A percentile compares a stretch with the other conserved stretches of the same genome.
Evolutionary conservation across 441 rosid genomes (phyloP).

Genomic region (Bocquillonia castaneifolia): DNA sequence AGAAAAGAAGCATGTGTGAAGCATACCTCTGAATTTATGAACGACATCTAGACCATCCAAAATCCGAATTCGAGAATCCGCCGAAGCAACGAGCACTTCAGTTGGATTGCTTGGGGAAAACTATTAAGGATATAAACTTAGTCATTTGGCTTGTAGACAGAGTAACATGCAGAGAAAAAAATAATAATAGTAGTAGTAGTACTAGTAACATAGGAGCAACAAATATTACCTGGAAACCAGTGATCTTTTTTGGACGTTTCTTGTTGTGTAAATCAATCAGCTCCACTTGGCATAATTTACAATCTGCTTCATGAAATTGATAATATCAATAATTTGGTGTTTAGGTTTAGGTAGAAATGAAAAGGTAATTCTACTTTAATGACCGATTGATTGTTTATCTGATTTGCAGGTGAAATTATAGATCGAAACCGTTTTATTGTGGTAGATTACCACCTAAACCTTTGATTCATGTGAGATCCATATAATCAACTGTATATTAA

Average conservation of each 20-base stretch:
- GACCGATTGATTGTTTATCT: too few species aligned
- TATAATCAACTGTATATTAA: too few species aligned
- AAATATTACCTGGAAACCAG: conserved; percentile 80
- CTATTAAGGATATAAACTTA: conserved; percentile 32
- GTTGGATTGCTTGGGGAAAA: conserved; percentile 72
- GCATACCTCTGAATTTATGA: conserved; percentile 67
- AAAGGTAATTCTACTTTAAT: too few species aligned
- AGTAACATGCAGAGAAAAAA: neutral
- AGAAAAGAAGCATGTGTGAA: neutral
- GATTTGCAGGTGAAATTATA: too few species aligned
- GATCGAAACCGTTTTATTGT: too few species aligned
- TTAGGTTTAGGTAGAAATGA: too few species aligned
- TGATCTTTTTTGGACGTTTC: conserved; percentile 67
- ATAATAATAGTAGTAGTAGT: too few species aligned
- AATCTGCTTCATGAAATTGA: conserved; percentile 43
- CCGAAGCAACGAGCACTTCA: conserved; percentile 76
- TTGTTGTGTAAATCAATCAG: conserved; percentile 49
- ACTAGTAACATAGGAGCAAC: too few species aligned
- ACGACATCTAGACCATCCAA: conserved; percentile 60
- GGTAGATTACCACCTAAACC: too few species aligned
- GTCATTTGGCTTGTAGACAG: conserved; percentile 13
- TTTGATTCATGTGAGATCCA: too few species aligned
- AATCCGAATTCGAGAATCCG: conserved; percentile 76
- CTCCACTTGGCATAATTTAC: conserved; percentile 51
- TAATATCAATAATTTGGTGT: neutral